Percentiles rank a stretch among this genome's conserved stretches.
Evolutionary conservation across 2,329 filamentous ascomycete species (phyloP).

Genomic region (Davidsoniella neocaledoniae): DNA sequence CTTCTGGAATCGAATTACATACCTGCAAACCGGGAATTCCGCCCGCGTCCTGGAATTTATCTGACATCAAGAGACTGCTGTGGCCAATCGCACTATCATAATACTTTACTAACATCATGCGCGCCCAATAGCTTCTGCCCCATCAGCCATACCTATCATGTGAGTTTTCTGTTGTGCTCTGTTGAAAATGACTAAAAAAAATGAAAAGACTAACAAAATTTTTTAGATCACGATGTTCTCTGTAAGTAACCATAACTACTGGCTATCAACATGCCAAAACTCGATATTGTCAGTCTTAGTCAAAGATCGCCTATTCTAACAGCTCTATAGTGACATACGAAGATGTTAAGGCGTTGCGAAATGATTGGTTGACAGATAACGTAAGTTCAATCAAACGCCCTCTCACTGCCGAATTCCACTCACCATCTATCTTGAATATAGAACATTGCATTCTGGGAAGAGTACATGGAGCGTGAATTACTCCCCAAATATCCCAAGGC

Average conservation of each 20-base stretch:
- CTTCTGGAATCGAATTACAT: too few species aligned
- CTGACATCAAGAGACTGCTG: too few species aligned
- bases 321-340: conserved; percentile 27
- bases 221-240: conserved; percentile 22
- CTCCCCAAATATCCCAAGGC: conserved; percentile 65
- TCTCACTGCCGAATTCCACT: conserved; percentile 3
- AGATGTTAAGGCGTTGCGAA: conserved; percentile 73
- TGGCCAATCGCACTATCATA: background rate
- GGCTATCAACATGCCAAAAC: too few species aligned
- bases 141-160: conserved; percentile 28
- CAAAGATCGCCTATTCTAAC: background rate
- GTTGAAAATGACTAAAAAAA: background rate
- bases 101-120: background rate
- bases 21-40: too few species aligned
- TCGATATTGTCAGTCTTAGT: too few species aligned
- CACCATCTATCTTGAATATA: conserved; percentile 20
- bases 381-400: conserved; percentile 30
- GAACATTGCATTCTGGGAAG: conserved; percentile 97
- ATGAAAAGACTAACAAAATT: conserved; percentile 8
- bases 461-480: conserved; percentile 85
- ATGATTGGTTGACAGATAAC: conserved; percentile 96
- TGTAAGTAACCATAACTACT: conserved; percentile 16
- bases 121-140: conserved; percentile 19
- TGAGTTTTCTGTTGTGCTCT: conserved; percentile 18
- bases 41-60: too few species aligned